Conservation (phyloP, 257 asterid species). For the Solanum lycopersicoides region DNA sequence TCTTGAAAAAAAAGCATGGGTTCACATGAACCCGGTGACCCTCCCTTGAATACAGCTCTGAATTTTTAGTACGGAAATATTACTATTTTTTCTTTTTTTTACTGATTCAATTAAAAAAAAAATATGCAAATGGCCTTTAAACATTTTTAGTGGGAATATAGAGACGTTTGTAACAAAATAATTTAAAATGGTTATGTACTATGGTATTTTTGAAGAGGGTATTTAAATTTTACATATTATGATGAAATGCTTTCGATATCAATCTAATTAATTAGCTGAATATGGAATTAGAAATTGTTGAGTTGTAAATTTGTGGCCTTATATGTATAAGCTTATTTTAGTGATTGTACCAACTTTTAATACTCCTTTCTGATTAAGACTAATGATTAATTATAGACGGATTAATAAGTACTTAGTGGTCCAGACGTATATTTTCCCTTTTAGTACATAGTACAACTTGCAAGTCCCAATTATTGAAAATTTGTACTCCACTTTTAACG, state of each 20-base stretch:
- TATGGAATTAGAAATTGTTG: neutral
- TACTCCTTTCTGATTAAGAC: neutral
- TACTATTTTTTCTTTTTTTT: no score
- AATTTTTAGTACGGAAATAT: fast-evolving
- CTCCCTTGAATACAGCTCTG: no score
- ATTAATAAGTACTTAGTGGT: neutral
- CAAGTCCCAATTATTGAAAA: neutral
- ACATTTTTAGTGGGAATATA: neutral
- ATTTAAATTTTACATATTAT: neutral
- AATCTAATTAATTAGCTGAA: neutral
- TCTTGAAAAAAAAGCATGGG: no score
- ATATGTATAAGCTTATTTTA: neutral
- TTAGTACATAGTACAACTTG: neutral
- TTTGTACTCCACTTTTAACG: neutral
- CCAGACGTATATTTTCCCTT: neutral
- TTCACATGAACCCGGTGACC: no score
- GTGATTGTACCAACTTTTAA: neutral
- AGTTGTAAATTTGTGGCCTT: neutral
- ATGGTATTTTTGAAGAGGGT: neutral
- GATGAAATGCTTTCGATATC: neutral
- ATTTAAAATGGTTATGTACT: neutral
- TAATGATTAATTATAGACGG: neutral
- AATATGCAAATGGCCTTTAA: no score
- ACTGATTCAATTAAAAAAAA: no score
- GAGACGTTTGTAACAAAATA: neutral